A percentile compares a stretch with the other conserved stretches of the same genome.
These are phyloP conservation scores for Fusarium sp. DNA, from an alignment of 2,329 filamentous ascomycete genomes.

Conservation along the genomic window DNA sequence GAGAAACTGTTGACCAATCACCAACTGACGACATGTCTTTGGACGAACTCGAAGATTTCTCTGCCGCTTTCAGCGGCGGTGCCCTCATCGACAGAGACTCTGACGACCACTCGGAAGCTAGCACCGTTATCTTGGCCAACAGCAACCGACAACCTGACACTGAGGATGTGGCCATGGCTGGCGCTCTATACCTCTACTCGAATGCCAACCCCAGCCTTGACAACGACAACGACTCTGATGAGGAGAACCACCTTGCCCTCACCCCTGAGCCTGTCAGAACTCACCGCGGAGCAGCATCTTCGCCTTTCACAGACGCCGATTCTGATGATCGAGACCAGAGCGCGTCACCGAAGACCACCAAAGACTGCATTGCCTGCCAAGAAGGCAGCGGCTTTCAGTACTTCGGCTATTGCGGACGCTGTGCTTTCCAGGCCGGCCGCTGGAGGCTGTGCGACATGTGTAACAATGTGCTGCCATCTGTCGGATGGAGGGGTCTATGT, in stretches of 20 bases:
- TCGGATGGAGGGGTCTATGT: background rate
- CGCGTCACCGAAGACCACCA: no score
- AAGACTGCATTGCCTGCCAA: no score
- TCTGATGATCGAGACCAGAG: no score
- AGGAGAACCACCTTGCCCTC: background rate
- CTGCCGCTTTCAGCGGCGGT: background rate
- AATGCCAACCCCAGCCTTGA: background rate
- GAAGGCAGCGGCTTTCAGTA: no score
- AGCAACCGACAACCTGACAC: background rate
- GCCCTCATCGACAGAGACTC: background rate
- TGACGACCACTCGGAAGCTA: background rate
- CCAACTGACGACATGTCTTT: background rate
- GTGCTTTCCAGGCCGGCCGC: background rate
- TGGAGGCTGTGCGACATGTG: background rate
- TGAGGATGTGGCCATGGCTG: background rate
- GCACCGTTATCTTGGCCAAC: background rate
- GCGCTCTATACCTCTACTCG: background rate
- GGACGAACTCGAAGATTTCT: background rate
- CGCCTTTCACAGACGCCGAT: no score
- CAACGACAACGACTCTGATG: background rate
- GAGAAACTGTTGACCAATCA: background rate
- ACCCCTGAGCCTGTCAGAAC: background rate
- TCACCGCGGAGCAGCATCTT: no score
- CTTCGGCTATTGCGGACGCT: no score
- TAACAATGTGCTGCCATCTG: background rate